phyloP scores from a whole-genome alignment of 768 basidiomycete species.

The Hemileccinum rubropunctum region DNA sequence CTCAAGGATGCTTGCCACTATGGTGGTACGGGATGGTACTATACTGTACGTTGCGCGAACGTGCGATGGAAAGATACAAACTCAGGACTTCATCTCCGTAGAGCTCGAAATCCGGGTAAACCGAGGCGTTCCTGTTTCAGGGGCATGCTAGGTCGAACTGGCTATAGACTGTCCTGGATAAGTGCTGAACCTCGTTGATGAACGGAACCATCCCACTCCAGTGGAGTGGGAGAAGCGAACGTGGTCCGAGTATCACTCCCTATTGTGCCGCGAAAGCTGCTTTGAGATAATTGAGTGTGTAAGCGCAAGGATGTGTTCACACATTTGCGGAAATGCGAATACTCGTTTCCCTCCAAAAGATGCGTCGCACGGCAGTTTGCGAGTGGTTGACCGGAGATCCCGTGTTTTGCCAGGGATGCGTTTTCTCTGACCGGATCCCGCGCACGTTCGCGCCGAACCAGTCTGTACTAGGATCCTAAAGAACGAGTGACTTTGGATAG shows the following conservation, averaged over 20 bases:
- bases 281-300: conserved; percentile 14
- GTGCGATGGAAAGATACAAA: conserved; percentile 23
- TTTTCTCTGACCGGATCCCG: conserved; percentile 6
- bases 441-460: conserved; percentile 1
- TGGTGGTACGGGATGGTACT: conserved; percentile 7
- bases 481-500: neutral
- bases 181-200: conserved; percentile 3
- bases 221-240: conserved; percentile 7
- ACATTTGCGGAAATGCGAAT: conserved; percentile 19
- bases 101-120: conserved; percentile 20
- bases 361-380: conserved; percentile 8
- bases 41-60: conserved; percentile 21
- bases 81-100: conserved; percentile 26
- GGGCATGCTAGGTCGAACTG: conserved; percentile 19
- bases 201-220: conserved; percentile 13
- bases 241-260: conserved; percentile 9
- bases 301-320: neutral
- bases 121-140: conserved; percentile 29
- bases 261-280: conserved; percentile 10
- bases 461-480: neutral
- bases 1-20: conserved; percentile 9
- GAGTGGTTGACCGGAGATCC: conserved; percentile 12
- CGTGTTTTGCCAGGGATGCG: neutral
- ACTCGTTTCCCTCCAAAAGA: conserved; percentile 9
- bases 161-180: conserved; percentile 21